Conservation (phyloP, 176 grass and related monocot species). For the Rhynchospora tenuis region DNA sequence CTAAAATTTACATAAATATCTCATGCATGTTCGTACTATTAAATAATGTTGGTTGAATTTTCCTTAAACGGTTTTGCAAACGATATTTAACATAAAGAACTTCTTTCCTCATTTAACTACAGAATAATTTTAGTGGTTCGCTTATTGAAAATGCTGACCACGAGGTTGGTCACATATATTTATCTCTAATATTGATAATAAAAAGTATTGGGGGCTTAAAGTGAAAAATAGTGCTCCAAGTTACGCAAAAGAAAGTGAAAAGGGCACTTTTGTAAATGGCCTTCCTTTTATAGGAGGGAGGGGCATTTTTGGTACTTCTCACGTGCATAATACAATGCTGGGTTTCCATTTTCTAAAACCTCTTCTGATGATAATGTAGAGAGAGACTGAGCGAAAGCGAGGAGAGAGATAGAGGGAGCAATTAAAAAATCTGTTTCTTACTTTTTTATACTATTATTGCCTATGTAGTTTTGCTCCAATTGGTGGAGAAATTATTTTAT, state of each 20-base stretch:
- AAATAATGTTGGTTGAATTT: background rate
- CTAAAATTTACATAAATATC: background rate
- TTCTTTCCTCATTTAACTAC: background rate
- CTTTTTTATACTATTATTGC: conserved; percentile 43
- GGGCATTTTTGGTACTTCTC: conserved; percentile 15
- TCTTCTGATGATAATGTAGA: conserved; percentile 32
- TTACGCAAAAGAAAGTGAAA: conserved; percentile 7
- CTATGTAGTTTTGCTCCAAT: conserved; percentile 31
- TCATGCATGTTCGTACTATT: background rate
- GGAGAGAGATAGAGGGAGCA: conserved; percentile 48
- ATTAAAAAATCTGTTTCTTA: conserved; percentile 53
- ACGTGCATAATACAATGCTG: conserved; percentile 35
- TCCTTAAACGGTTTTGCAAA: background rate
- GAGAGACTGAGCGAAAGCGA: conserved; percentile 34
- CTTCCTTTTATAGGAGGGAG: conserved; percentile 7
- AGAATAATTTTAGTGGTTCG: background rate
- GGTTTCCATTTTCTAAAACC: conserved; percentile 15
- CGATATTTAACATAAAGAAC: background rate
- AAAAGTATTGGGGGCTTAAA: conserved; percentile 3
- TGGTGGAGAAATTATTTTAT: conserved; percentile 60
- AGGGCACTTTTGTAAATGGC: conserved; percentile 15
- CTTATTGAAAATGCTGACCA: background rate
- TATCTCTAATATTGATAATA: background rate
- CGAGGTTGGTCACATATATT: background rate
- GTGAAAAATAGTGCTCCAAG: background rate